phyloP scores from a whole-genome alignment of 352 stramenopile genomes.

The Phytophthora constricta region DNA sequence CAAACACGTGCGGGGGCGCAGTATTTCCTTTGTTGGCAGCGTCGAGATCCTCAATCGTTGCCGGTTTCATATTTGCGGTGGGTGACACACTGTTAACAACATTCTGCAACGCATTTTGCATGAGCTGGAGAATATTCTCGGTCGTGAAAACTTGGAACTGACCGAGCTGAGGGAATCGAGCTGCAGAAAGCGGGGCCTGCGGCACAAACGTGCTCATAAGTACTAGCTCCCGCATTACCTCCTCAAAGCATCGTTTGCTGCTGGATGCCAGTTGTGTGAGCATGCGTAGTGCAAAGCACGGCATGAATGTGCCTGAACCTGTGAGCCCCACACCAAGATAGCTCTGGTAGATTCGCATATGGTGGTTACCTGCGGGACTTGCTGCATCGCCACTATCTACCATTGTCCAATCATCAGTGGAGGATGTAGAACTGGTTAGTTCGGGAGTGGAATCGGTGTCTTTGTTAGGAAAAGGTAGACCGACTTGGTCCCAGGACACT shows the following conservation, averaged over 20 bases:
- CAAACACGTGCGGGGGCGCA: constrained; percentile 55
- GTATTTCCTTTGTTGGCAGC: constrained; percentile 40
- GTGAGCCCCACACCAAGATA: constrained; percentile 74
- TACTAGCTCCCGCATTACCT: constrained; percentile 78
- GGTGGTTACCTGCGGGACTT: constrained; percentile 55
- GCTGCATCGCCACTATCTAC: constrained; percentile 47
- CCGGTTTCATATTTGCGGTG: constrained; percentile 48
- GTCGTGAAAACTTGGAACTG: constrained; percentile 84
- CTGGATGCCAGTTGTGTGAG: constrained; percentile 77
- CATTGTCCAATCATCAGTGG: constrained; percentile 28
- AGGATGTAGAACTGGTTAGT: constrained; percentile 6
- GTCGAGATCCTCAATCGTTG: constrained; percentile 56
- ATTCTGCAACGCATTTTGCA: constrained; percentile 75
- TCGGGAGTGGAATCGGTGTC: constrained; percentile 16
- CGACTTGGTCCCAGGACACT: constrained; percentile 77
- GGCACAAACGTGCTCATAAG: constrained; percentile 73
- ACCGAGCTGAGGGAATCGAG: constrained; percentile 63
- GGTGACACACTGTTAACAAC: constrained; percentile 67
- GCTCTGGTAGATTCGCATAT: constrained; percentile 85
- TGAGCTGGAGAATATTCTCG: constrained; percentile 81
- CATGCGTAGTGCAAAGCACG: constrained; percentile 82
- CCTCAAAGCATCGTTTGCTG: constrained; percentile 76
- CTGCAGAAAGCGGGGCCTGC: constrained; percentile 38
- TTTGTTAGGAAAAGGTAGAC: constrained; percentile 49
- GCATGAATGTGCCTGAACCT: constrained; percentile 64